phyloP scores from a whole-genome alignment of 2,329 filamentous ascomycete genomes.

The Hypoxylon sp. region DNA sequence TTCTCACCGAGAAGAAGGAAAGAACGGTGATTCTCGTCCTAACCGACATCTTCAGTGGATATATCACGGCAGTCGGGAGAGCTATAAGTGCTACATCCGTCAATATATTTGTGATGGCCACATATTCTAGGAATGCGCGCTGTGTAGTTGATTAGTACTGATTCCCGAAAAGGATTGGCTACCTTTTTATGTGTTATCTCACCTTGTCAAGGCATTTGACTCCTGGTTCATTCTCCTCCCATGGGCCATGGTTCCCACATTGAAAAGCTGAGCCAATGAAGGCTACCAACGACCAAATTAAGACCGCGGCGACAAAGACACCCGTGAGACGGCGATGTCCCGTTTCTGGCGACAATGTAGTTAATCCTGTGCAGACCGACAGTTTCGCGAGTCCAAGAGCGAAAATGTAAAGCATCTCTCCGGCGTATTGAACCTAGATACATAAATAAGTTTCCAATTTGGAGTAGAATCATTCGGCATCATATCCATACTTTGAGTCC shows the following conservation, averaged over 20 bases:
- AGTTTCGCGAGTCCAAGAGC: conserved; percentile 40
- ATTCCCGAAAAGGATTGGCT: background rate
- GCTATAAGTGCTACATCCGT: conserved; percentile 41
- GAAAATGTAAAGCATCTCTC: conserved; percentile 38
- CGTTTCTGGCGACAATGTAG: conserved; percentile 35
- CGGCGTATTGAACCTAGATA: conserved; percentile 36
- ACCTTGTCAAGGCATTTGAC: conserved; percentile 36
- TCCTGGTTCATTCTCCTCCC: conserved; percentile 28
- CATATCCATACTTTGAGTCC: conserved; percentile 38
- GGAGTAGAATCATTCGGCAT: background rate
- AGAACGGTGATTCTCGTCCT: conserved; percentile 37
- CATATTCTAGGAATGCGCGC: conserved; percentile 39
- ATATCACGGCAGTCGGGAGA: conserved; percentile 37
- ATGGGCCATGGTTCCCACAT: conserved; percentile 34
- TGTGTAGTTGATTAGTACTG: conserved; percentile 12
- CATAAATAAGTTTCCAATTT: conserved; percentile 13
- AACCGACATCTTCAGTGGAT: conserved; percentile 37
- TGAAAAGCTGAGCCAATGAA: conserved; percentile 41
- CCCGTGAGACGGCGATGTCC: conserved; percentile 39
- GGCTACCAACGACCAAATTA: conserved; percentile 33
- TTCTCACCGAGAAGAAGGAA: conserved; percentile 40
- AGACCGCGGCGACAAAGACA: conserved; percentile 26
- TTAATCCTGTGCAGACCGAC: conserved; percentile 40
- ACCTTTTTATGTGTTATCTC: background rate
- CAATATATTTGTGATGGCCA: conserved; percentile 40